These are phyloP conservation scores for Aphanomyces euteiches DNA, from an alignment of 352 stramenopile species.

Conservation along the genomic window DNA sequence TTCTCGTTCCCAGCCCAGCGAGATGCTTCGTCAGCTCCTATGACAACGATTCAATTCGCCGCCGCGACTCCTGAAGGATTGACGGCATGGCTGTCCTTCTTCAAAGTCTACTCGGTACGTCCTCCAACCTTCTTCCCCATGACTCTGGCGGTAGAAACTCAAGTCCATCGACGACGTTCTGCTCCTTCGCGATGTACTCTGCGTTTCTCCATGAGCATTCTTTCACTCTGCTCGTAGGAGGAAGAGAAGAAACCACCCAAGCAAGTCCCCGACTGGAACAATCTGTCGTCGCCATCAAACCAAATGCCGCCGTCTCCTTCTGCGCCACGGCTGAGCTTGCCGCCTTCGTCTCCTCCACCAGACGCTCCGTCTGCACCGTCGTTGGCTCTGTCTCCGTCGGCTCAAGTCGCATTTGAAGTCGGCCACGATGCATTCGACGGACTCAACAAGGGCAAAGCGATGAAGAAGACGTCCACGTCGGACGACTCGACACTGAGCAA, in stretches of 20 bases:
- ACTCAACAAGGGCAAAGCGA: not conserved
- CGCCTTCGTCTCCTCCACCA: not conserved
- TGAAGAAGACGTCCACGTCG: not conserved
- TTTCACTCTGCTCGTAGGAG: not conserved
- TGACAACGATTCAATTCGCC: constrained; percentile 14
- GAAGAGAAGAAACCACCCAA: not conserved
- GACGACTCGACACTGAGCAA: not conserved
- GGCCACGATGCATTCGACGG: not conserved
- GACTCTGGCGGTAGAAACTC: not conserved
- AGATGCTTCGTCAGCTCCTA: not conserved
- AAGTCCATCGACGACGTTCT: not conserved
- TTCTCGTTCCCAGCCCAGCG: constrained; percentile 20
- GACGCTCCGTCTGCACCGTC: constrained; percentile 10
- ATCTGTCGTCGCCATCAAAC: not conserved
- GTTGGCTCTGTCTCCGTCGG: constrained; percentile 7
- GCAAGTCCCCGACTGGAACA: not conserved
- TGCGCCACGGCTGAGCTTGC: not conserved
- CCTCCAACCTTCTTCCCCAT: not conserved
- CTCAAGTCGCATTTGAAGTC: constrained; percentile 16
- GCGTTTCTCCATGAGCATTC: too few relatives aligned
- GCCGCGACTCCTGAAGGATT: constrained; percentile 18
- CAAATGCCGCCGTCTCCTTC: not conserved
- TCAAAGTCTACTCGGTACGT: constrained; percentile 19
- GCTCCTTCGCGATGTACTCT: not conserved
- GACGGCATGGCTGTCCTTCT: constrained; percentile 16